Evolutionary conservation across 768 basidiomycete species (phyloP).

Genomic region (Grammothele lineata): DNA sequence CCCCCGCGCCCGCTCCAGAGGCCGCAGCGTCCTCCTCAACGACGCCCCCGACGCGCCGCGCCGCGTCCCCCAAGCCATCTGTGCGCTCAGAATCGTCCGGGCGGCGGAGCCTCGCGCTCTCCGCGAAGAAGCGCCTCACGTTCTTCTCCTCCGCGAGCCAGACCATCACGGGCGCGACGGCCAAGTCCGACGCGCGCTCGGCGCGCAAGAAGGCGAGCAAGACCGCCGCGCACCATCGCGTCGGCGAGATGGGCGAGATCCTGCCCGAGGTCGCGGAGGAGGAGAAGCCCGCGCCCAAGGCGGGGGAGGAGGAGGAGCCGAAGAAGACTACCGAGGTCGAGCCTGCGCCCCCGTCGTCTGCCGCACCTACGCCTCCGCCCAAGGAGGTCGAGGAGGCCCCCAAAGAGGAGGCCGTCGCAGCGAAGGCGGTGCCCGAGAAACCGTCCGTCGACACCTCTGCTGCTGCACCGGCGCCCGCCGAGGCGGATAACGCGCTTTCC

Average conservation of each 20-base stretch:
- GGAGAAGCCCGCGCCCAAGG: background rate
- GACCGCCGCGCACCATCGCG: constrained; percentile 32
- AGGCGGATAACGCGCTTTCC: background rate
- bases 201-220: constrained; percentile 22
- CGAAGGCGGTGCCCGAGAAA: constrained; percentile 5
- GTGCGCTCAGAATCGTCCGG: constrained; percentile 23
- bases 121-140: constrained; percentile 60
- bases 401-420: too few species aligned
- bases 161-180: constrained; percentile 8
- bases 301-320: background rate
- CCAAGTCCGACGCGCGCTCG: constrained; percentile 15
- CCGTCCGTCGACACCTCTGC: background rate
- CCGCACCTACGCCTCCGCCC: background rate
- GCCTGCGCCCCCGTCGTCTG: background rate
- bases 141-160: constrained; percentile 41
- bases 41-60: constrained; percentile 12
- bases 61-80: constrained; percentile 27
- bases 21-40: constrained; percentile 18
- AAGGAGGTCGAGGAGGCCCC: too few species aligned
- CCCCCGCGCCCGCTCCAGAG: constrained; percentile 21
- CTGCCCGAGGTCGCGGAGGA: constrained; percentile 37
- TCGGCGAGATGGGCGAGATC: constrained; percentile 73
- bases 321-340: background rate
- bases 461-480: background rate
- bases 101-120: constrained; percentile 34